These are phyloP conservation scores for Lecanosticta acicola DNA, from an alignment of 2,329 filamentous ascomycete genomes.

Conservation along the genomic window DNA sequence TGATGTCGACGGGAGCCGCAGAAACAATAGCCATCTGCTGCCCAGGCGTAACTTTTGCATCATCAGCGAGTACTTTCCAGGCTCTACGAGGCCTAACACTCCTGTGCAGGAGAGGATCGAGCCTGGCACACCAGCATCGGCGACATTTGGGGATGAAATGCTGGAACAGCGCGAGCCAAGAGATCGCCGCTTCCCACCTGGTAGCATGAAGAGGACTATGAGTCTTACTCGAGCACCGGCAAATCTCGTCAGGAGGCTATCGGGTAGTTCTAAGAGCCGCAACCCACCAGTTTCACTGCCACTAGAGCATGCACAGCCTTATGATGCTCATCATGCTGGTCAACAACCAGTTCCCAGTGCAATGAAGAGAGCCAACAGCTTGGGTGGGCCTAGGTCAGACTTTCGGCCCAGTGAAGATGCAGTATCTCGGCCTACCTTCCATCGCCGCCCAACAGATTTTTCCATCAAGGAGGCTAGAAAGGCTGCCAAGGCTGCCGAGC, in stretches of 20 bases:
- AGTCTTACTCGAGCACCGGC: constrained; percentile 33
- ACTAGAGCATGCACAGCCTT: constrained; percentile 18
- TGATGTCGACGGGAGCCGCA: constrained; percentile 79
- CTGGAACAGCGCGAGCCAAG: constrained; percentile 6
- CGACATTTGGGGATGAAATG: constrained; percentile 11
- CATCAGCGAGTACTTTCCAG: constrained; percentile 77
- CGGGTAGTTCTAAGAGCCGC: constrained; percentile 26
- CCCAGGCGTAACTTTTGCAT: constrained; percentile 95
- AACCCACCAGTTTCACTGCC: constrained; percentile 10
- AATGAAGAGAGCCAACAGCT: constrained; percentile 23
- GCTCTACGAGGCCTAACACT: constrained; percentile 64
- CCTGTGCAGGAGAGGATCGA: constrained; percentile 43
- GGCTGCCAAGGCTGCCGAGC: constrained; percentile 43
- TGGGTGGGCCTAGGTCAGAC: constrained; percentile 10
- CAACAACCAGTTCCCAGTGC: not conserved
- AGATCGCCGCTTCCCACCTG: constrained; percentile 26
- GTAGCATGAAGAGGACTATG: constrained; percentile 32
- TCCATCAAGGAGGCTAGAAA: constrained; percentile 36
- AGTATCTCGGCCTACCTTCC: constrained; percentile 35
- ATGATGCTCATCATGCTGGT: constrained; percentile 11
- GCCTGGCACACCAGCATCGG: constrained; percentile 5
- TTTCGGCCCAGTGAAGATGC: not conserved
- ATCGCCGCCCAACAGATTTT: constrained; percentile 41
- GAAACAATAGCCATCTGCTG: constrained; percentile 86
- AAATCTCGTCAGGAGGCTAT: constrained; percentile 40